These are phyloP conservation scores for Glebionis coronaria DNA, from an alignment of 129 eudicot species.

Conservation along the genomic window DNA sequence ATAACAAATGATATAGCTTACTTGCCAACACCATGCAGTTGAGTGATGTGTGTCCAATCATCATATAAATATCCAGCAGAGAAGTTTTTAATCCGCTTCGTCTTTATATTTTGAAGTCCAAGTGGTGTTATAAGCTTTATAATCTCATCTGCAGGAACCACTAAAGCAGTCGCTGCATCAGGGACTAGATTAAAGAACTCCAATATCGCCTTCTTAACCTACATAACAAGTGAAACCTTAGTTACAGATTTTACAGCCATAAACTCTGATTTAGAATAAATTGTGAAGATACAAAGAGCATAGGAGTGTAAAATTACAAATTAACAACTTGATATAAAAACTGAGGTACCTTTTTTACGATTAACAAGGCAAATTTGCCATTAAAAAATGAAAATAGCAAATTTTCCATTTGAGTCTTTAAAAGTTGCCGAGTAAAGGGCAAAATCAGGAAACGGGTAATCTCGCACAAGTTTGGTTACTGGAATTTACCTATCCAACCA, in stretches of 20 bases:
- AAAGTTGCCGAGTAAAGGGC: too few relatives aligned
- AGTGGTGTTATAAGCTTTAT: constrained; percentile 42
- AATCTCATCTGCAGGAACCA: constrained; percentile 35
- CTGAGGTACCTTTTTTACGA: too few relatives aligned
- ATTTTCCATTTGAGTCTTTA: too few relatives aligned
- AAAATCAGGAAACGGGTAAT: too few relatives aligned
- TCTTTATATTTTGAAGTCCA: constrained; percentile 50
- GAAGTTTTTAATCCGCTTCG: constrained; percentile 40
- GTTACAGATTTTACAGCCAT: neutral
- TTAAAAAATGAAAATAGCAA: too few relatives aligned
- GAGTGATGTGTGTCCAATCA: constrained; percentile 67
- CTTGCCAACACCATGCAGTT: constrained; percentile 79
- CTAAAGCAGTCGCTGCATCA: constrained; percentile 56
- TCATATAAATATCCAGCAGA: constrained; percentile 51
- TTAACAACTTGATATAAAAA: too few relatives aligned
- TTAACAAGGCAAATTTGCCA: too few relatives aligned
- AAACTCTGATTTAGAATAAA: too few relatives aligned
- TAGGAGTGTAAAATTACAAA: too few relatives aligned
- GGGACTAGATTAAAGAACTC: constrained; percentile 65
- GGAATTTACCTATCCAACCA: too few relatives aligned
- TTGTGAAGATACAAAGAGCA: too few relatives aligned
- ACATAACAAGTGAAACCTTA: neutral
- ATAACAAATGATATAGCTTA: constrained; percentile 22
- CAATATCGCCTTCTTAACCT: constrained; percentile 54
- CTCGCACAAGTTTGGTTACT: too few relatives aligned